Evolutionary conservation across 2,329 filamentous ascomycete species (phyloP).

Genomic region (Berkeleyomyces basicola): DNA sequence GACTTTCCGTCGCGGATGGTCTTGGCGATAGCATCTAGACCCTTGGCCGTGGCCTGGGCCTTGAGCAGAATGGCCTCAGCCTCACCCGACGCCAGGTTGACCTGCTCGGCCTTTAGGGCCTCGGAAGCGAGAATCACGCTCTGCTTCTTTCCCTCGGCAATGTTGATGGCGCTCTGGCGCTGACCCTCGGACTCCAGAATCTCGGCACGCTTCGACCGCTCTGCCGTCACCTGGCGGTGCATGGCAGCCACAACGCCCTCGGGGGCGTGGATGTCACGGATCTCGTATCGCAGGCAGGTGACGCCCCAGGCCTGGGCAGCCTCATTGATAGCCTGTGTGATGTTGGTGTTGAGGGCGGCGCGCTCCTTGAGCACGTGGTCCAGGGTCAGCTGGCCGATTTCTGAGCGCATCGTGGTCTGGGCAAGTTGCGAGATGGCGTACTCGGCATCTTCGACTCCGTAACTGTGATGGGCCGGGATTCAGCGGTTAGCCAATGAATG

Average conservation of each 20-base stretch:
- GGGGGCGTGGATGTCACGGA: slow-evolving; percentile 92
- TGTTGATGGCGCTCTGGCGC: slow-evolving; percentile 94
- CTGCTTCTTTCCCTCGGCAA: slow-evolving; percentile 94
- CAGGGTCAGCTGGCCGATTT: slow-evolving; percentile 90
- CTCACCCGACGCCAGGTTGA: slow-evolving; percentile 86
- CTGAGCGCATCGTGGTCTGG: slow-evolving; percentile 96
- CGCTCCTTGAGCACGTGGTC: slow-evolving; percentile 98
- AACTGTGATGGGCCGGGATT: slow-evolving; percentile 38
- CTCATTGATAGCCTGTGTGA: slow-evolving; percentile 97
- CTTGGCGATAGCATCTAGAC: slow-evolving; percentile 71
- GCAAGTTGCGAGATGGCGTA: slow-evolving; percentile 97
- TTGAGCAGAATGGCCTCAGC: slow-evolving; percentile 82
- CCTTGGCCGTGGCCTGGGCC: slow-evolving; percentile 68
- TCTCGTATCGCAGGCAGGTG: slow-evolving; percentile 91
- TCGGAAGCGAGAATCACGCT: slow-evolving; percentile 92
- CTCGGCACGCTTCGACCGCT: slow-evolving; percentile 92
- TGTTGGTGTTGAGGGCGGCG: slow-evolving; percentile 89
- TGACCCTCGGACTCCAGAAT: slow-evolving; percentile 96
- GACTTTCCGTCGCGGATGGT: slow-evolving; percentile 57
- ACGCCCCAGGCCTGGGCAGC: slow-evolving; percentile 95
- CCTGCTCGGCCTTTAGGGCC: slow-evolving; percentile 73
- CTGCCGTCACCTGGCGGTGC: slow-evolving; percentile 94
- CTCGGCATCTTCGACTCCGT: slow-evolving; percentile 95
- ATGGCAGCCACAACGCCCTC: slow-evolving; percentile 89
- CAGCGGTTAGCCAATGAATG: not conserved